Evolutionary conservation across 208 protist species (phyloP).

Genomic region (Trypanosoma brucei): DNA sequence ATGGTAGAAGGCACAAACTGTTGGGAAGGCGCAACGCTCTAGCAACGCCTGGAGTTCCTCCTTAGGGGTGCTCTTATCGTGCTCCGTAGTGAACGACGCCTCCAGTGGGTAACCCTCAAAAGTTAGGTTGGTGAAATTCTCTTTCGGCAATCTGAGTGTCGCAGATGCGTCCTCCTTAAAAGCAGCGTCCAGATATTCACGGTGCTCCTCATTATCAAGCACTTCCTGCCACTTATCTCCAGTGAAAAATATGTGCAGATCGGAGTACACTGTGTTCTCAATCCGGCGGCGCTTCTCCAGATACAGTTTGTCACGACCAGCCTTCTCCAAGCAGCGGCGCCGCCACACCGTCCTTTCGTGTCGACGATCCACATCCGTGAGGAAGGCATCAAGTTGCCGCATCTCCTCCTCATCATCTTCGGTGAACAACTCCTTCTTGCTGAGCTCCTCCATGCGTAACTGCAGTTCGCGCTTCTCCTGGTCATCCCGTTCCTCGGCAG

Average conservation of each 20-base stretch:
- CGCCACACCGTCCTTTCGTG: slow-evolving; percentile 52
- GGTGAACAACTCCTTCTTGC: slow-evolving; percentile 32
- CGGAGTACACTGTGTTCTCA: slow-evolving; percentile 41
- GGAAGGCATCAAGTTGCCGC: slow-evolving; percentile 51
- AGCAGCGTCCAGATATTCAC: slow-evolving; percentile 34
- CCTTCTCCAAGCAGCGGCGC: slow-evolving; percentile 49
- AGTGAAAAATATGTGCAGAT: slow-evolving; percentile 56
- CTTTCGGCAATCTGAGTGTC: slow-evolving; percentile 36
- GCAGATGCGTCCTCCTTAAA: slow-evolving; percentile 39
- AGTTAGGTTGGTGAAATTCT: slow-evolving; percentile 30
- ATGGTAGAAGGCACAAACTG: slow-evolving; percentile 60
- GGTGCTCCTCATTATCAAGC: slow-evolving; percentile 36
- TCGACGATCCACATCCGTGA: slow-evolving; percentile 41
- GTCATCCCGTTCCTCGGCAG: slow-evolving; percentile 46
- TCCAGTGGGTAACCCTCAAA: slow-evolving; percentile 8
- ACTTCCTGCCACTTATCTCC: slow-evolving; percentile 53
- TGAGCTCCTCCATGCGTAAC: slow-evolving; percentile 47
- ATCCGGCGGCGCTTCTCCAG: slow-evolving; percentile 43
- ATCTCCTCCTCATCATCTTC: slow-evolving; percentile 76
- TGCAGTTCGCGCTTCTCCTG: slow-evolving; percentile 53
- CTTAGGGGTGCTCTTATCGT: slow-evolving; percentile 52
- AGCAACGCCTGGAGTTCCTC: slow-evolving; percentile 59
- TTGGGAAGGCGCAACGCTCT: slow-evolving; percentile 51
- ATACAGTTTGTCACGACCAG: slow-evolving; percentile 52
- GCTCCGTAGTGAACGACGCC: slow-evolving; percentile 64